Conservation (phyloP, 768 basidiomycete genomes). For the Neoboletus brunneissimus region DNA sequence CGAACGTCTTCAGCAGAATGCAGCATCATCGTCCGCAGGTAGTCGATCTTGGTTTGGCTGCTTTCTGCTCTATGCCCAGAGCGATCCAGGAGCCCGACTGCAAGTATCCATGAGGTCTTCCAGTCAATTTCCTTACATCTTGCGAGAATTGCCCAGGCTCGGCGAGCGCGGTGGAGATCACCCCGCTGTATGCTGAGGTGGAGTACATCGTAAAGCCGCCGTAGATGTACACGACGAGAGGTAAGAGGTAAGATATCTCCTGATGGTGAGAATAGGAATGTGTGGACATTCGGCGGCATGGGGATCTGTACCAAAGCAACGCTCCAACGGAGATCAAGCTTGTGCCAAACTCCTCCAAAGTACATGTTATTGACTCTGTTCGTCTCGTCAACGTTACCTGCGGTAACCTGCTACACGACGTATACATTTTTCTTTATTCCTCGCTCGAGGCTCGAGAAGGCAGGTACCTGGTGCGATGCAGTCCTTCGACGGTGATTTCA, state of each 20-base stretch:
- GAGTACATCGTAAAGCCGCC: slow-evolving; percentile 71
- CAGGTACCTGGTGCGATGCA: slow-evolving; percentile 13
- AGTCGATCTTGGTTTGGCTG: slow-evolving; percentile 47
- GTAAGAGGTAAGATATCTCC: slow-evolving; percentile 47
- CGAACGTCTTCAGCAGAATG: slow-evolving; percentile 65
- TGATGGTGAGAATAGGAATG: slow-evolving; percentile 64
- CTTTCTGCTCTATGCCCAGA: slow-evolving; percentile 28
- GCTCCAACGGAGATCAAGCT: background rate
- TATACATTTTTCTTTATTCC: slow-evolving; percentile 8
- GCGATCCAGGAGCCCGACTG: slow-evolving; percentile 52
- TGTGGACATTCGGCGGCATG: slow-evolving; percentile 33
- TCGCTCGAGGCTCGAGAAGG: background rate
- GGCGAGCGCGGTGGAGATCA: slow-evolving; percentile 60
- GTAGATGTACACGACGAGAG: slow-evolving; percentile 67
- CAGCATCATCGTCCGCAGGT: slow-evolving; percentile 68
- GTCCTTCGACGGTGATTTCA: slow-evolving; percentile 68
- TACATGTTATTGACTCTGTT: background rate
- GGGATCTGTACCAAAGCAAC: background rate
- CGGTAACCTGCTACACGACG: slow-evolving; percentile 1
- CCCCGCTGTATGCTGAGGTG: slow-evolving; percentile 66
- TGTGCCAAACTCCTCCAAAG: background rate
- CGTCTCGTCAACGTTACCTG: background rate
- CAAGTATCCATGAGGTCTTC: slow-evolving; percentile 67
- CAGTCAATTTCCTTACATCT: slow-evolving; percentile 79
- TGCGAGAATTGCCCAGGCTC: slow-evolving; percentile 71